phyloP scores from a whole-genome alignment of 805 yeast species.

The Candida namnaoensis region DNA sequence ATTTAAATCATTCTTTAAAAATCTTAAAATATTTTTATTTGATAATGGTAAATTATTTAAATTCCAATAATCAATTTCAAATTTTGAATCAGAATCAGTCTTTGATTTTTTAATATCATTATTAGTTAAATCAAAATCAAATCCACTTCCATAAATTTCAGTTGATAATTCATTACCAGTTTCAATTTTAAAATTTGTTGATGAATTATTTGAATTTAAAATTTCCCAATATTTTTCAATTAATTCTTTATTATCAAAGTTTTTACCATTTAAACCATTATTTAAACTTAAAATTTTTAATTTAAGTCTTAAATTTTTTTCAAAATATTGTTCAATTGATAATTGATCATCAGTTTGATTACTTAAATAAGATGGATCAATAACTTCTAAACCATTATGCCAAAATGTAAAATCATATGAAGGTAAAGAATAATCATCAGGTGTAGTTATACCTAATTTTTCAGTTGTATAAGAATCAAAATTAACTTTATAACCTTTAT shows the following conservation, averaged over 20 bases:
- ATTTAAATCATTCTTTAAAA: conserved; percentile 32
- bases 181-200: conserved; percentile 24
- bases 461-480: conserved; percentile 39
- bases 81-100: no score
- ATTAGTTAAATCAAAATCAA: conserved; percentile 17
- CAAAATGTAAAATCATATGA: conserved; percentile 34
- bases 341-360: conserved; percentile 39
- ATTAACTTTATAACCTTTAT: conserved; percentile 44
- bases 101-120: no score
- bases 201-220: conserved; percentile 17
- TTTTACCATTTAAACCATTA: conserved; percentile 5
- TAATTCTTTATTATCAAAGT: conserved; percentile 14
- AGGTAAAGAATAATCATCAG: conserved; percentile 25
- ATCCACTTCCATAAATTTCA: conserved; percentile 31
- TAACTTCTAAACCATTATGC: conserved; percentile 28
- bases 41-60: conserved; percentile 43
- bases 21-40: conserved; percentile 40
- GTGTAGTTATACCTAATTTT: conserved; percentile 27
- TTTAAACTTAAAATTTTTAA: conserved; percentile 13
- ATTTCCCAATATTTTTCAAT: conserved; percentile 37
- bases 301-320: conserved; percentile 38
- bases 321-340: conserved; percentile 49
- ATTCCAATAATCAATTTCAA: conserved; percentile 38
- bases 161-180: conserved; percentile 24
- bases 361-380: conserved; percentile 29